Base-by-base conservation (phyloP, 2,329 filamentous ascomycete species). In the Penicillium sp. region DNA sequence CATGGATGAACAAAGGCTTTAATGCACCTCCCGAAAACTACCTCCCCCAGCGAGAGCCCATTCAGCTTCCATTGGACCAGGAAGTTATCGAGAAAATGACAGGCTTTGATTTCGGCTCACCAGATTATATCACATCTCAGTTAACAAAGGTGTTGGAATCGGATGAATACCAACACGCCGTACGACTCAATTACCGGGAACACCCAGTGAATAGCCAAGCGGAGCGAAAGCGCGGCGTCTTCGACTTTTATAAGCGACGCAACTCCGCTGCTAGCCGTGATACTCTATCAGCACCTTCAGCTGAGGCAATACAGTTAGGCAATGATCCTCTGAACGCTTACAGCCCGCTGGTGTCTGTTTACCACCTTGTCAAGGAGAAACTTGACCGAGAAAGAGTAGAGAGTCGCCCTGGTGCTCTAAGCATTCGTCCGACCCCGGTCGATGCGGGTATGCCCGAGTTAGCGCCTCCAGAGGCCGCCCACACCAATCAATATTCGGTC, bases 321-420 rank as follows among this genome's bases (percentile, higher is more conserved):
- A 85, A 84, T 55, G 95, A 99, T 69, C 93, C 95, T 1, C 79
- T 96, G 56, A 98, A 98, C 73, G 95, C 95, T 4, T 99, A 90
- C 73, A 93, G 90, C 67, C 95, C 95, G 8, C 80, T 98, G 14
- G 82, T 98, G 8, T 98, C 95, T 1, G 88, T 99, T 14, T 99
- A 99, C 75, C 96, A 96, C 68, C 84, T 99, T 3, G 95, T 96
- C n/a, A 88, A 86, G 64, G 95, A 99, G 78, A 98, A 98, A 77
- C 86, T 91, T 62, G 91, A 96, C 49, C 86, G 91, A 35, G 93
- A 98, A 68, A 76, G 79, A 46, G 70, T 78, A 24, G 83, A 86
- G 64, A 73, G 77, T 37, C 87, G 86, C 58, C 84, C 87, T 48
- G 84, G 86, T 22, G 83, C 83, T 55, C 69, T 83, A 27, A 79